Evolutionary conservation across 331 rosid species (phyloP), one percentile per base, ranked within the genome.

Genomic region (Saraca asoca): DNA sequence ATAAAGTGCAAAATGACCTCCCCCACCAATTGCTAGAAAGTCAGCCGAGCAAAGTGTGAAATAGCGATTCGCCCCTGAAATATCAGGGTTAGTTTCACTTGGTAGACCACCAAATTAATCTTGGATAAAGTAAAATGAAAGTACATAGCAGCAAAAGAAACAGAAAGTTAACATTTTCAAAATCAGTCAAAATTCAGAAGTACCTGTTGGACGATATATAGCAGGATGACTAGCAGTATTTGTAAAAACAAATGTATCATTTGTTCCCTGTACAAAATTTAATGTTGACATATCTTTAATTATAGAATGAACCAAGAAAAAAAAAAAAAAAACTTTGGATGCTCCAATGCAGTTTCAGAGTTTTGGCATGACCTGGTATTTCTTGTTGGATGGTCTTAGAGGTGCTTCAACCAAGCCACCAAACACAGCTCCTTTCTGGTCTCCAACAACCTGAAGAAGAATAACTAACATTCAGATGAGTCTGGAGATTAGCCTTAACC

Each of bases 391-490:
- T 33, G 96, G 87, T 69, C 35, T 83, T 55, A 90, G 80, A n/a
- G 98, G 98, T 75, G 95, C 95, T 81, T 90, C 98, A 73, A 93
- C 84, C 82, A 93, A 66, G 71, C 95, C 88, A 19, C 98, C 98
- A 84, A 93, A 93, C 37, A 88, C 94, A 31, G 91, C 95, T 66
- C 95, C 98, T 79, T 81, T 80, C 58, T 79, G 85, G 69, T 93
- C 98, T 57, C 96, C 95, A 64, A 90, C 95, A 80, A 90, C 94
- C 98, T 93, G 77, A 68, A 81, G 76, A 70, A 79, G 71, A 68
- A 57, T 39, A 65, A 42, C 46, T 17, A 48, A 59, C 18, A 50
- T 51, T 63, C 37, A 75, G 70, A 53, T 46, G 24, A 58, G 57
- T 44, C 17, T 33, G 56, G 58, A 77, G 62, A 29, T 48, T 50